Conservation (phyloP, 1,284 basidiomycete species). For the Ceratobasidium sp. region DNA sequence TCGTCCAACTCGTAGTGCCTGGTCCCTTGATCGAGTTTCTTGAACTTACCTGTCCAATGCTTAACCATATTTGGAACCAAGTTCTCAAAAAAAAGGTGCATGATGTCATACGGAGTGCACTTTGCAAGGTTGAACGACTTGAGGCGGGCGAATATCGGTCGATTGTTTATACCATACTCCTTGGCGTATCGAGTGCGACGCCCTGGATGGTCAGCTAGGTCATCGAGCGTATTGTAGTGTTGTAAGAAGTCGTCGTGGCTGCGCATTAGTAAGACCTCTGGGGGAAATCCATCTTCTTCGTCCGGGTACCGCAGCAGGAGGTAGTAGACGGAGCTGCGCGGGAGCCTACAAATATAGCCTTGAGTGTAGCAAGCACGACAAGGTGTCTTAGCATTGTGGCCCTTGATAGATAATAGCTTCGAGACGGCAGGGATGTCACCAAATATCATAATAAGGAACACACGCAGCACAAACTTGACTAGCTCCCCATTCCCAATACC, state of each 20-base stretch:
- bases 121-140: slow-evolving; percentile 29
- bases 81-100: slow-evolving; percentile 46
- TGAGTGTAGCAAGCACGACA: slow-evolving; percentile 41
- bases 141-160: slow-evolving; percentile 22
- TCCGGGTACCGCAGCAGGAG: slow-evolving; percentile 17
- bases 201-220: neutral
- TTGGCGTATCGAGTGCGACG: neutral
- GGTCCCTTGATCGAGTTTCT: slow-evolving; percentile 38
- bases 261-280: slow-evolving; percentile 20
- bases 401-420: slow-evolving; percentile 41
- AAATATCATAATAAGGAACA: slow-evolving; percentile 30
- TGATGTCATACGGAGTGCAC: slow-evolving; percentile 45
- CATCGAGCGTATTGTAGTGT: neutral
- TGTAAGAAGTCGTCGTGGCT: slow-evolving; percentile 1
- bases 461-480: slow-evolving; percentile 23
- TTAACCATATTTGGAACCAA: slow-evolving; percentile 30
- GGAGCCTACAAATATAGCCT: neutral
- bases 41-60: slow-evolving; percentile 43
- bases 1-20: slow-evolving; percentile 42
- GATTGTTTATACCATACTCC: slow-evolving; percentile 39
- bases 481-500: neutral
- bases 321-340: slow-evolving; percentile 10
- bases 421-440: slow-evolving; percentile 43
- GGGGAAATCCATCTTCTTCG: neutral
- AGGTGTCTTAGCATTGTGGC: slow-evolving; percentile 39